These are phyloP conservation scores for Phytopythium boreale DNA, from an alignment of 352 stramenopile genomes.

Conservation along the genomic window DNA sequence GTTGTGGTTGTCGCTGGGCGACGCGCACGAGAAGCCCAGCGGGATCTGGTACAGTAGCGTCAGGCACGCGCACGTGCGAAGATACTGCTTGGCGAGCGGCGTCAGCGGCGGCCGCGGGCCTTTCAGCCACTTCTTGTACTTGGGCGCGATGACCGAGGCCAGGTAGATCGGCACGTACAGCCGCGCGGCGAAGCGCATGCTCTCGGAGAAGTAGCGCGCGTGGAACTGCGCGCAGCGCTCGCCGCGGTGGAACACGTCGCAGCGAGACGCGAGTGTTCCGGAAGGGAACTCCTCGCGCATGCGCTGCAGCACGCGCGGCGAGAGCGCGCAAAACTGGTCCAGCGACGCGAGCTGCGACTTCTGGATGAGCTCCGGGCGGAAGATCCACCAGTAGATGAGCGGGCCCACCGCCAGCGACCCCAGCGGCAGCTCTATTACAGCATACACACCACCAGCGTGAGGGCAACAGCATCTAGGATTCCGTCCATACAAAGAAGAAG, in stretches of 20 bases:
- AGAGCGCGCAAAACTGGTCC: slow-evolving; percentile 45
- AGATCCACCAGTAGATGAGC: slow-evolving; percentile 71
- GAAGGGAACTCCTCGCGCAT: slow-evolving; percentile 62
- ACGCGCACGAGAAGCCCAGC: slow-evolving; percentile 46
- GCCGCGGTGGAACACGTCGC: slow-evolving; percentile 56
- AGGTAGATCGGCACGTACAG: slow-evolving; percentile 72
- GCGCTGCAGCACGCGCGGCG: slow-evolving; percentile 24
- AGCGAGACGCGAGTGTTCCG: slow-evolving; percentile 34
- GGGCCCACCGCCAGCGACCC: slow-evolving; percentile 33
- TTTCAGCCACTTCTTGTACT: slow-evolving; percentile 63
- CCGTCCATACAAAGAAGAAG: neutral
- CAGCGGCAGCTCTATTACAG: slow-evolving; percentile 34
- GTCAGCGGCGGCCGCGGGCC: slow-evolving; percentile 40
- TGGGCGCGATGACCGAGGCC: slow-evolving; percentile 41
- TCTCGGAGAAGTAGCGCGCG: slow-evolving; percentile 25
- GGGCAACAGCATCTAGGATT: neutral
- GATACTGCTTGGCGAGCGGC: slow-evolving; percentile 36
- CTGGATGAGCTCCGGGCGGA: slow-evolving; percentile 40
- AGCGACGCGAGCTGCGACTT: slow-evolving; percentile 44
- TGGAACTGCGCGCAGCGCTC: slow-evolving; percentile 49
- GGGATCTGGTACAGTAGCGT: slow-evolving; percentile 63
- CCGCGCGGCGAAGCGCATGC: slow-evolving; percentile 37
- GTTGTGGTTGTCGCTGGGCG: slow-evolving; percentile 29
- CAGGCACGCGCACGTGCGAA: slow-evolving; percentile 55
- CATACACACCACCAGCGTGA: neutral